Percentiles rank a stretch among this genome's conserved stretches.
Evolutionary conservation across 371 early-diverging fungal species (phyloP).

Genomic region (Mucor indicus): DNA sequence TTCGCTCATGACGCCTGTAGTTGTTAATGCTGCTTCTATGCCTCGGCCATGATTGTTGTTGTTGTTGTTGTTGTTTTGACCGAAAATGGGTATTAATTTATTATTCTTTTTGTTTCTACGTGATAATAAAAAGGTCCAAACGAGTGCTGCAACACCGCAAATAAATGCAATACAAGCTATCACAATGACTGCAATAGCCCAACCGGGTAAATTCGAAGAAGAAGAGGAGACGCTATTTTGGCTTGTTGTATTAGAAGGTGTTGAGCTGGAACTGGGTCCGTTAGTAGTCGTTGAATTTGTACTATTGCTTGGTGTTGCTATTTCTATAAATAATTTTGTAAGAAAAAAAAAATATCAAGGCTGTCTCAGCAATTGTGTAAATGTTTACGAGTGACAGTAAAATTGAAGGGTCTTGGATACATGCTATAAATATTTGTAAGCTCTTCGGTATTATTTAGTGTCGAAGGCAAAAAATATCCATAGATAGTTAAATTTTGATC

Average conservation of each 20-base stretch:
- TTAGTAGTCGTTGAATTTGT: no score
- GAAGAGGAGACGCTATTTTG: no score
- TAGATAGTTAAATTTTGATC: constrained; percentile 31
- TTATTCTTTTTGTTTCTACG: constrained; percentile 20
- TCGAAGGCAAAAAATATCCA: constrained; percentile 33
- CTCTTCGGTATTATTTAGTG: constrained; percentile 21
- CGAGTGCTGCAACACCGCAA: constrained; percentile 18
- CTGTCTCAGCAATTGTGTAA: no score
- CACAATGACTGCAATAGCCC: constrained; percentile 44
- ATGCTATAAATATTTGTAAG: constrained; percentile 22
- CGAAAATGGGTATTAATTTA: constrained; percentile 19
- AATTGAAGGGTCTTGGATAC: constrained; percentile 44
- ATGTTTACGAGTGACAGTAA: constrained; percentile 43
- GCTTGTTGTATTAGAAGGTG: no score
- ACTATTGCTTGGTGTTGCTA: no score
- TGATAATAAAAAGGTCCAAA: constrained; percentile 17
- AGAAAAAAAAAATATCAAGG: no score
- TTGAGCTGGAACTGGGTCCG: no score
- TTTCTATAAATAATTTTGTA: no score
- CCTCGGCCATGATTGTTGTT: not conserved
- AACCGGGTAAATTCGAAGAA: constrained; percentile 37
- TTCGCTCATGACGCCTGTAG: no score
- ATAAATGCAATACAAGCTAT: constrained; percentile 30
- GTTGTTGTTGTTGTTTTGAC: no score
- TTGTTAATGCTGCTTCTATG: no score